Evolutionary conservation across 176 grass and related monocot species (phyloP).

Genomic region (Carex parvula): DNA sequence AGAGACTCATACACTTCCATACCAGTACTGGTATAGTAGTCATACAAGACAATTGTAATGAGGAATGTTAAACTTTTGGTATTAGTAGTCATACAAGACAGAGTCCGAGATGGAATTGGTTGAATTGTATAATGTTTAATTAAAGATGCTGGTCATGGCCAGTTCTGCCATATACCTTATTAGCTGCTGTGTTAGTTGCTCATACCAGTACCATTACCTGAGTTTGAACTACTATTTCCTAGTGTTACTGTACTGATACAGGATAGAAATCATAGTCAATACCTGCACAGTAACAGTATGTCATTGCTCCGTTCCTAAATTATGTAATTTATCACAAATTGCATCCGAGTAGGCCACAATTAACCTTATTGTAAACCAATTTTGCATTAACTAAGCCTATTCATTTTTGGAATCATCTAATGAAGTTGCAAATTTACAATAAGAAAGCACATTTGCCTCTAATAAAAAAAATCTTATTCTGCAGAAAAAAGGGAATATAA

Average conservation of each 20-base stretch:
- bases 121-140: background rate
- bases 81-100: background rate
- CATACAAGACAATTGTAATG: background rate
- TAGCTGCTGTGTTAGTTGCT: background rate
- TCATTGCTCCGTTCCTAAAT: background rate
- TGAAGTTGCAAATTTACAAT: background rate
- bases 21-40: background rate
- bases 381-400: background rate
- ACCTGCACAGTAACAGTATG: background rate
- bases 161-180: background rate
- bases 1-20: background rate
- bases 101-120: background rate
- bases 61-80: background rate
- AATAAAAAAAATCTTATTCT: background rate
- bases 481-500: slow-evolving; percentile 82
- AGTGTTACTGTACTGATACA: background rate
- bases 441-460: background rate
- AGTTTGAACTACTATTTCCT: background rate
- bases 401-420: background rate
- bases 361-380: background rate
- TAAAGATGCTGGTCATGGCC: background rate
- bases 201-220: background rate
- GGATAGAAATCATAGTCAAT: background rate
- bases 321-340: background rate
- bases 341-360: background rate